Evolutionary conservation across 2,329 filamentous ascomycete genomes (phyloP).

Genomic region (Pseudocercospora macadamiae): DNA sequence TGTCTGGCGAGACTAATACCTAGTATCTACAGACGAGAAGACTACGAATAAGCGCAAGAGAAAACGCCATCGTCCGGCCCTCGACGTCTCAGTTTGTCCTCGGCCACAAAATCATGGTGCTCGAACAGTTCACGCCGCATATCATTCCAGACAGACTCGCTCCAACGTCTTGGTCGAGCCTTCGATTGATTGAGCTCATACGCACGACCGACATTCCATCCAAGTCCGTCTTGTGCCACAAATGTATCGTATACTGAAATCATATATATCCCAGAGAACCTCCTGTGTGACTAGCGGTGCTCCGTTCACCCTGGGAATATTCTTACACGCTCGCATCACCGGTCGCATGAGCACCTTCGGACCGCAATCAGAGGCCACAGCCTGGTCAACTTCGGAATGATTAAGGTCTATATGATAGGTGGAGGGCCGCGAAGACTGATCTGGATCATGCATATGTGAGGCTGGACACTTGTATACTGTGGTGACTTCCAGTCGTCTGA

Average conservation of each 20-base stretch:
- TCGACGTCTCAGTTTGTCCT: too few relatives aligned
- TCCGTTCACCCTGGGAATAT: conserved; percentile 3
- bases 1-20: too few relatives aligned
- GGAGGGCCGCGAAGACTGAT: neutral
- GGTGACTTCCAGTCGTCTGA: conserved; percentile 2
- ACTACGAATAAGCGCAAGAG: too few relatives aligned
- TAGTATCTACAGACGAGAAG: too few relatives aligned
- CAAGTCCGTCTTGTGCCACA: conserved; percentile 5
- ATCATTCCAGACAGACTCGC: neutral
- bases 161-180: neutral
- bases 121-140: neutral
- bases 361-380: neutral
- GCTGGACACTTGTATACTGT: too few relatives aligned
- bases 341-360: too few relatives aligned
- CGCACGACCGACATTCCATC: conserved; percentile 7
- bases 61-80: too few relatives aligned
- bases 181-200: conserved; percentile 7
- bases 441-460: neutral
- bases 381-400: neutral
- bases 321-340: conserved; percentile 1
- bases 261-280: conserved; percentile 11
- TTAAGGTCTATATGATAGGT: neutral
- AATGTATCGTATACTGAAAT: conserved; percentile 13
- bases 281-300: conserved; percentile 1
- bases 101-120: neutral